Evolutionary conservation across 1,139 yeast species (phyloP), one percentile per base, ranked within the genome.

Genomic region (Pichia sp.): DNA sequence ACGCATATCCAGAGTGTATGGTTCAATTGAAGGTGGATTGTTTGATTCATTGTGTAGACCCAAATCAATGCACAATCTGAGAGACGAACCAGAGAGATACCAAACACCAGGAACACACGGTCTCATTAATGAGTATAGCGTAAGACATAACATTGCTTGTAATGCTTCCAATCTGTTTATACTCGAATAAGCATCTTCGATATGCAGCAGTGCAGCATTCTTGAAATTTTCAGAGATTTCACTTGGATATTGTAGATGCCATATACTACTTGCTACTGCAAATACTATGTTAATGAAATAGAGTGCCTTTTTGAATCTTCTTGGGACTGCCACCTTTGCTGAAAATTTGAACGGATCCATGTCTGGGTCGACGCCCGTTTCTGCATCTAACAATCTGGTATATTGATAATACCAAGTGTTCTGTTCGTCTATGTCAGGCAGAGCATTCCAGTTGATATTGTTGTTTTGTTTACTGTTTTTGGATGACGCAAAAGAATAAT

Each of bases 61-160:
- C 52, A 90, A 66, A 63, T 89, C 96, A 22, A 89, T 87, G 57
- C 94, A 83, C 45, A 88, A 66, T 48, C 96, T 72, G 43, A 88
- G 66, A 0, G 93, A 93, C 7, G 88, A 79, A 0, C 96, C 96
- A 52, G 88, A 70, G 1, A 87, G 80, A 60, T 88, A 88, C 97
- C 97, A 90, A n/a, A 88, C 88, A 2, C 96, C 94, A 0, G 96
- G 96, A 4, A 81, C 79, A 1, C 85, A 78, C 0, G 91, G 90
- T 53, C 89, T 70, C 90, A 84, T 74, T 21, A 79, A 74, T 2
- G 96, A 81, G 60, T 85, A 90, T 5, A 83, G 62, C 0, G 94
- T 80, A 37, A 85, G 68, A 20, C 88, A 68, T 28, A 90, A 62
- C 17, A 87, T 70, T 0, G 91, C 93, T 60, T 86, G 91, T 3